Percentiles rank a stretch among this genome's conserved stretches.
Conservation (phyloP, 2,329 filamentous ascomycete species). For the Penicillium crustosum region DNA sequence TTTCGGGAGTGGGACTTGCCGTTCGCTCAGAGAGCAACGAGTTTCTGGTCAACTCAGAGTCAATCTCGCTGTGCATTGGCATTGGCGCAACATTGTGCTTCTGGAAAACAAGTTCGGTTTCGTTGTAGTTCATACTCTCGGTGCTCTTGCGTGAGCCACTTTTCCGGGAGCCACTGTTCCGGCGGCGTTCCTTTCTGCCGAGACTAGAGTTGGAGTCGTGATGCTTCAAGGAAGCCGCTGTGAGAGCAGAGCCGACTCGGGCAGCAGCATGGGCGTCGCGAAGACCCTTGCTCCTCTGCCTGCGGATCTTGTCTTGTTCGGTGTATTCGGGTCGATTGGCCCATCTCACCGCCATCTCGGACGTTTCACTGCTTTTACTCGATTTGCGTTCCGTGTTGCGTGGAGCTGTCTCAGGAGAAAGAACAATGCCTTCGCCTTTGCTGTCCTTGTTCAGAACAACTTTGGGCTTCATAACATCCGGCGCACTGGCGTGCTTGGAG, state of each 20-base stretch:
- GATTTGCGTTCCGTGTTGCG: conserved; percentile 55
- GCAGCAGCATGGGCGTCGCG: conserved; percentile 58
- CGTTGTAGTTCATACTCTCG: conserved; percentile 49
- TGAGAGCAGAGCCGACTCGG: conserved; percentile 58
- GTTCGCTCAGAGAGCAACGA: conserved; percentile 83
- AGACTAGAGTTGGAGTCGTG: conserved; percentile 64
- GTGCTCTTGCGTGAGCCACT: conserved; percentile 28
- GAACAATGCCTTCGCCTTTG: conserved; percentile 58
- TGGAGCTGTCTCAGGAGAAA: conserved; percentile 54
- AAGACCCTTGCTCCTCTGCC: conserved; percentile 56
- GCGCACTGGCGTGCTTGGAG: conserved; percentile 62
- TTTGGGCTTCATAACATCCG: conserved; percentile 61
- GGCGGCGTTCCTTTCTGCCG: conserved; percentile 41
- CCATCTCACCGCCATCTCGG: conserved; percentile 48
- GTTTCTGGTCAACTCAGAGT: conserved; percentile 82
- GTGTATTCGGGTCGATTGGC: conserved; percentile 49
- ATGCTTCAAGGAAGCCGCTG: conserved; percentile 61
- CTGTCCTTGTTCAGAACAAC: conserved; percentile 60
- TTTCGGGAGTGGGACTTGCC: conserved; percentile 68
- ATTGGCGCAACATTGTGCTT: conserved; percentile 70
- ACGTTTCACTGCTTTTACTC: conserved; percentile 52
- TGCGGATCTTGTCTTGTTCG: conserved; percentile 53
- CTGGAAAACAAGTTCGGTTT: conserved; percentile 55
- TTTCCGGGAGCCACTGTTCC: conserved; percentile 39
- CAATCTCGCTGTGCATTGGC: conserved; percentile 82